Evolutionary conservation across 768 basidiomycete species (phyloP), one percentile per base, ranked within the genome.

Genomic region (Tremella yokohamensis): DNA sequence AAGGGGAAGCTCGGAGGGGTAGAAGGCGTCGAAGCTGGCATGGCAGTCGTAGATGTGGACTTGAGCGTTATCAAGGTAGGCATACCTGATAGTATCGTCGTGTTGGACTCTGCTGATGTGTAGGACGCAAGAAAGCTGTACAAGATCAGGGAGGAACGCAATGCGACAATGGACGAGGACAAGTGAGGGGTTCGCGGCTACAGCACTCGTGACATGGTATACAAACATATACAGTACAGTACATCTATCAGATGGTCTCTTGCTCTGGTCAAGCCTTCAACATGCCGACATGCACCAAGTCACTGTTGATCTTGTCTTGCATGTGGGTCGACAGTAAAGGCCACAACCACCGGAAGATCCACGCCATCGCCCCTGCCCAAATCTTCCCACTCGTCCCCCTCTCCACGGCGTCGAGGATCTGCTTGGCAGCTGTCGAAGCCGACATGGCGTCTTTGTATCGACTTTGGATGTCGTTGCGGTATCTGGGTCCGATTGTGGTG

Each of bases 1-100:
- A 55, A 61, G 40, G 73, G 73, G 2, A 55, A 59, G 19, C 24
- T 75, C 0, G 63, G 52, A 0, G 26, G 58, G 13, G 60, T 47
- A 12, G 48, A 56, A 13, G 54, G 47, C 1, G 53, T 51, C 16
- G 49, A 47, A n/a, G 51, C 26, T 0, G 56, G 56, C 3, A 15
- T 70, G 15, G 47, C 57, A 39, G 22, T 68, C 2, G 56, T 68
- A n/a, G 68, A 72, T 8, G 40, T 74, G 11, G 72, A 74, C 61
- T 26, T 72, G 58, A 42, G 38, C 16, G 57, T 74, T 12, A 40
- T 74, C 2, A 61, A 66, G 55, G 69, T 68, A 47, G 48, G 66
- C 60, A 4, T 9, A 13, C 29, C 11, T 18, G 4, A 4, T 22
- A 8, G 18, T 9, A 19, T 25, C n/a, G n/a, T n/a, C 42, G n/a